Base-by-base conservation (phyloP, 1,284 basidiomycete species). In the Rhizopogon hawkerae region DNA sequence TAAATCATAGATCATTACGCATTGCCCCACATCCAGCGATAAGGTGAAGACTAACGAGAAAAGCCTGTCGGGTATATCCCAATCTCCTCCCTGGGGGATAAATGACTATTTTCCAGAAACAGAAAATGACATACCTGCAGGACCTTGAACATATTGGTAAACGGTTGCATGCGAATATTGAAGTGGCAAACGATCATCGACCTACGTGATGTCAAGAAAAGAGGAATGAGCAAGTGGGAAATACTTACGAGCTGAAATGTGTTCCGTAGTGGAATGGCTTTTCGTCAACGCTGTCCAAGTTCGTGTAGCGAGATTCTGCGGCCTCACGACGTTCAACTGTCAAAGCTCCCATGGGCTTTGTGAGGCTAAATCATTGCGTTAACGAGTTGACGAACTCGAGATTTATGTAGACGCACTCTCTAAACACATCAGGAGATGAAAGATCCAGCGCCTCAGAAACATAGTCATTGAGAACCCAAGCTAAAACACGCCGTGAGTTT, bases 141-240 rank as follows among this genome's bases (percentile, higher is more conserved):
- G 2, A 87, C 87, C 68, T 89, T 89, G 72, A 94, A 95, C 82
- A 94, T 93, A 60, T 86, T 83, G 16, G 91, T 93, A 64, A 87
- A 96, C 0, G 94, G 94, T 8, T 88, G 82, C 58, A 95, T 70
- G 9, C 94, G 79, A 53, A 98, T 95, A 60, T 97, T 70, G 69
- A 89, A 97, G 57, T 95, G 92, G 69, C 92, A 95, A 31, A 95
- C 91, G 52, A 93, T 96, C 85, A 96, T 95, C 0, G 92, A 95
- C 49, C 63, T 64, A 18, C 29, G 7, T 13, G 16, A 37, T 9
- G n/a, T 47, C 5, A 47, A 48, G 9, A 5, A 38, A 0, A 16
- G 5, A 16, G 29, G 10, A 1, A 14, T 24, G 10, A 16, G 10
- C 5, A 42, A 31, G 35, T 31, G 13, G 35, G 38, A 43, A 6